Base-by-base conservation (phyloP, 176 grass and related monocot genomes). In the Musa acuminata region DNA sequence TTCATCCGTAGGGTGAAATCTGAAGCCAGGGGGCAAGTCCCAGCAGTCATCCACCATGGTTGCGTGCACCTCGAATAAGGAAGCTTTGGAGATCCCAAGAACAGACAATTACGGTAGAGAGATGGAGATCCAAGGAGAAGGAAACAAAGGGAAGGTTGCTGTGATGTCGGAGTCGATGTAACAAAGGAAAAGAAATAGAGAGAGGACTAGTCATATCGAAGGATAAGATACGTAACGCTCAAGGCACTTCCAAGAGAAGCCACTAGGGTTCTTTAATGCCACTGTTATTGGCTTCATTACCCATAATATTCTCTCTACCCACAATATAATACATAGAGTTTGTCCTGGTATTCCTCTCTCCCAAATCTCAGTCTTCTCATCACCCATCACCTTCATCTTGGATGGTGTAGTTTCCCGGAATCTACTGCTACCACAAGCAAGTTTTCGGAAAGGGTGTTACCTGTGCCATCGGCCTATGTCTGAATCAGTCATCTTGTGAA, bases 1-100 rank as follows among this genome's bases (percentile, higher is more conserved):
- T 54, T 99, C 96, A 76, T 99, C 96, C 3, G 86, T 87, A 35
- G 96, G 96, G 80, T 99, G 96, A 82, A 99, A 99, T 23, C 96
- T 80, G 84, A 99, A 99, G 1, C 96, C 96, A 8, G 91, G 96
- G 23, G 96, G 91, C 80, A 99, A 80, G 29, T 89, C 89, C 54
- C 89, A 84, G 74, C 72, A 13, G 7, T 82, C 83, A 59, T 86
- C 82, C 72, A 59, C 85, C 68, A 65, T 65, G 23, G 11, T 29
- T 13, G 35, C 35, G 35, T 43, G 35, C 35, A 6, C 35, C 35
- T 43, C 35, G 35, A 43, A 43, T 6, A 43, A 43, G 35, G 35
- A 43, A 43, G 35, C 35, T 43, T 43, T 43, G 35, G 35, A 43
- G 35, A 6, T 43, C 35, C 35, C 35, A 43, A 43, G 35, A 43